These are phyloP conservation scores for Hortaea werneckii DNA, from an alignment of 2,329 filamentous ascomycete species.

Conservation along the genomic window DNA sequence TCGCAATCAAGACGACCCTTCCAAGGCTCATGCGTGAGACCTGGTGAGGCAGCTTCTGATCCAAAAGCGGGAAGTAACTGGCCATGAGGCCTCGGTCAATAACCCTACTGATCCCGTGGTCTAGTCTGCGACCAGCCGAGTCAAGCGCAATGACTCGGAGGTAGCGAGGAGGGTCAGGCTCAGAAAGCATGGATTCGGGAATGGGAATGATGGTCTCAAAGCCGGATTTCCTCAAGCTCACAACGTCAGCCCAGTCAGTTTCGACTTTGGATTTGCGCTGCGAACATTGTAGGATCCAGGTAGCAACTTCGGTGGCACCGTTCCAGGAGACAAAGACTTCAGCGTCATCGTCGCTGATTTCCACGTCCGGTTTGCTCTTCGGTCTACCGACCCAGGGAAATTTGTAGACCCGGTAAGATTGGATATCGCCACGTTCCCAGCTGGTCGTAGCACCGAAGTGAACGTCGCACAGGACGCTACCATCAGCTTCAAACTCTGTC, in stretches of 20 bases:
- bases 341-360: constrained; percentile 19
- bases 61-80: constrained; percentile 9
- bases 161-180: constrained; percentile 9
- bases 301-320: constrained; percentile 35
- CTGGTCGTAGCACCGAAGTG: constrained; percentile 30
- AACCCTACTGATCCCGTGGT: constrained; percentile 12
- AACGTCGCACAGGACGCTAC: constrained; percentile 41
- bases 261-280: constrained; percentile 6
- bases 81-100: constrained; percentile 15
- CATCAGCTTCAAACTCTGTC: constrained; percentile 33
- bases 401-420: constrained; percentile 46
- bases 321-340: constrained; percentile 44
- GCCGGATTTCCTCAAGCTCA: constrained; percentile 13
- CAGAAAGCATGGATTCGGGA: constrained; percentile 5
- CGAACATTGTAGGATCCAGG: constrained; percentile 45
- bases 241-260: constrained; percentile 13
- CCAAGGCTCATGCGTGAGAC: constrained; percentile 7
- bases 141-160: constrained; percentile 21
- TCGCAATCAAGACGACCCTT: constrained; percentile 12
- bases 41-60: constrained; percentile 2
- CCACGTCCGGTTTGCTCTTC: constrained; percentile 20
- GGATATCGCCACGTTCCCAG: constrained; percentile 29
- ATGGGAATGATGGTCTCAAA: constrained; percentile 32
- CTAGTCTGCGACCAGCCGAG: constrained; percentile 11
- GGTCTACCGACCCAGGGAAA: constrained; percentile 38